Evolutionary conservation across 257 asterid genomes (phyloP), one percentile per base, ranked within the genome.

Genomic region (Scutellaria minor): DNA sequence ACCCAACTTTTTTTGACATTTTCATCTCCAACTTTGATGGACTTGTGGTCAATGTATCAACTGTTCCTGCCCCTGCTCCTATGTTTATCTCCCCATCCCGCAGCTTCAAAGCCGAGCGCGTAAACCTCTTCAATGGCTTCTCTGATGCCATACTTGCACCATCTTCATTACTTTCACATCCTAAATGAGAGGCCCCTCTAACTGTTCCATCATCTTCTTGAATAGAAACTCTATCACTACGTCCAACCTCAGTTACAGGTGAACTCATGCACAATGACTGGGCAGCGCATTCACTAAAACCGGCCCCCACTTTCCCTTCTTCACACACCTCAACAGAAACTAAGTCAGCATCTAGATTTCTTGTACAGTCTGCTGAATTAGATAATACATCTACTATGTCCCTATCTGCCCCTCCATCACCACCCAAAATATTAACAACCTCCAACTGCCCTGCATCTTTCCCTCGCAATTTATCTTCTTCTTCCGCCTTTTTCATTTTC

Each of bases 1-100:
- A 77, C 67, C 81, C 84, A 50, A 85, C 81, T 80, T 83, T 92
- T 78, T 90, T 88, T 0, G 97, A 87, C 88, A 85, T 85, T 62
- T 88, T 89, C 85, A 85, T 64, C 64, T 87, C 96, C 68, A 85
- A 66, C 81, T 87, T 85, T 5, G 83, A 66, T 42, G 90, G 82
- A 68, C 79, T 74, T 64, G 78, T 54, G 24, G 66, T 54, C 70
- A 83, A 65, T 40, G 81, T 79, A 50, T 68, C 61, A 48, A 15
- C 79, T 39, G 69, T 75, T 51, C 75, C 85, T 46, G 51, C 61
- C 71, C 63, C 77, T 5, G 82, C 71, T 68, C 46, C 73, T 55
- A 67, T 50, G 77, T 77, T 86, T 44, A 44, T 55, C 31, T 72
- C 66, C 58, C 61, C 83, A 77, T 66, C 80, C 56, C 58, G 81